These are phyloP conservation scores for Lasiodiplodia sp. DNA, from an alignment of 2,329 filamentous ascomycete genomes.

Conservation along the genomic window DNA sequence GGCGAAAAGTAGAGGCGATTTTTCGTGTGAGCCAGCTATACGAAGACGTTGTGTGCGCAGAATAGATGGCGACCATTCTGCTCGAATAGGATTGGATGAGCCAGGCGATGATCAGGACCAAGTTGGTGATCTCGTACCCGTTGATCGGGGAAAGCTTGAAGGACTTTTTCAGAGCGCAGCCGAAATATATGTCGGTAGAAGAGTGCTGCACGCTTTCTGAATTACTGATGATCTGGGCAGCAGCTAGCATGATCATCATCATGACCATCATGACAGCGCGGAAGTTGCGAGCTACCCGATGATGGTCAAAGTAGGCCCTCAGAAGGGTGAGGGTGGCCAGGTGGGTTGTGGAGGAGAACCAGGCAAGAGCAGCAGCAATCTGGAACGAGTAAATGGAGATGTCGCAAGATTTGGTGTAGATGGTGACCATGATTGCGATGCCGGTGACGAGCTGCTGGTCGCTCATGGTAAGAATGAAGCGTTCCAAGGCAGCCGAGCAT, in stretches of 20 bases:
- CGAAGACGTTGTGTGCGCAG: not conserved
- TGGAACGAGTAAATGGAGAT: conserved; percentile 38
- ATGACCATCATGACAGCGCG: conserved; percentile 8
- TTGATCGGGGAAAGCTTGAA: conserved; percentile 2
- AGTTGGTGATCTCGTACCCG: conserved; percentile 4
- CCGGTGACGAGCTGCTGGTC: conserved; percentile 40
- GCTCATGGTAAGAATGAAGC: conserved; percentile 40
- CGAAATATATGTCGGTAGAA: conserved; percentile 4
- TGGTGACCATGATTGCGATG: conserved; percentile 36
- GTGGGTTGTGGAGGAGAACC: conserved; percentile 39
- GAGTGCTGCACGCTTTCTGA: conserved; percentile 12
- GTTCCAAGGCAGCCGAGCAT: conserved; percentile 22
- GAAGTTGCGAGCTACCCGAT: conserved; percentile 19
- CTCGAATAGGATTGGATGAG: conserved; percentile 1
- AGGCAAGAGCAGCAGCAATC: conserved; percentile 35
- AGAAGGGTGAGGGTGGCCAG: conserved; percentile 35
- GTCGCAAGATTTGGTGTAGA: conserved; percentile 36
- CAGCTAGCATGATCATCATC: conserved; percentile 25
- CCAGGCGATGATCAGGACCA: conserved; percentile 11
- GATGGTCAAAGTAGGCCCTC: conserved; percentile 32
- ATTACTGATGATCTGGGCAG: conserved; percentile 21
- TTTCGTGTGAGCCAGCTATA: conserved; percentile 7
- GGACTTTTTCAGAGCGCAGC: conserved; percentile 9
- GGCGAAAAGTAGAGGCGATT: not conserved
- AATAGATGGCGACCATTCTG: conserved; percentile 12